phyloP scores from a whole-genome alignment of 306 rosid species.

The Astragalus glycyphyllos region DNA sequence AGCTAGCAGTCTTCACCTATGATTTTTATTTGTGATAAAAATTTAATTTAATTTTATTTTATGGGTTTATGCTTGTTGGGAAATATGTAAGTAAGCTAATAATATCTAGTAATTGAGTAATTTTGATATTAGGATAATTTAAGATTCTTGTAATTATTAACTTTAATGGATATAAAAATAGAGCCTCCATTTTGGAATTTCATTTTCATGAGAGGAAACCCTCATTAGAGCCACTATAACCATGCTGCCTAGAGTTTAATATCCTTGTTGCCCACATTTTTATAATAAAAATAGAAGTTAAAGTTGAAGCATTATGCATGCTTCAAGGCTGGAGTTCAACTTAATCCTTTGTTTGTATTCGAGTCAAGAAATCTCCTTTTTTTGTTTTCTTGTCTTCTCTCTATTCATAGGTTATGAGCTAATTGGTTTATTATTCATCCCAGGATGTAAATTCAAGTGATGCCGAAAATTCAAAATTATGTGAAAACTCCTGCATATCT shows the following conservation, averaged over 20 bases:
- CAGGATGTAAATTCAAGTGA: slow-evolving; percentile 59
- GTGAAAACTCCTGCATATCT: slow-evolving; percentile 61
- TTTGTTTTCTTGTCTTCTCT: too few relatives aligned
- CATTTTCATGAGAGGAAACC: too few relatives aligned
- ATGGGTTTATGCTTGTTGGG: background rate
- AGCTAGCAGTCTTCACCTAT: background rate
- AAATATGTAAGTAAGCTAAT: background rate
- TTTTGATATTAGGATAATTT: background rate
- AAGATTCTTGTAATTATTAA: background rate
- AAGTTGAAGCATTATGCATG: too few relatives aligned
- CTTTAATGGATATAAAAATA: too few relatives aligned
- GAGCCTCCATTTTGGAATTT: background rate
- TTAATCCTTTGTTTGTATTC: too few relatives aligned
- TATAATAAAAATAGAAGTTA: too few relatives aligned
- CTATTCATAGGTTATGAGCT: slow-evolving; percentile 26
- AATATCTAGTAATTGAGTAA: background rate
- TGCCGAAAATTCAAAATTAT: slow-evolving; percentile 39
- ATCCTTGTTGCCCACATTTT: too few relatives aligned
- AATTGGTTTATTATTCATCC: slow-evolving; percentile 32
- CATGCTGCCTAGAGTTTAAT: too few relatives aligned
- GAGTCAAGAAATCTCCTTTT: too few relatives aligned
- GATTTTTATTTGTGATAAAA: background rate
- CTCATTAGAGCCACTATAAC: too few relatives aligned
- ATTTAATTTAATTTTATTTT: background rate
- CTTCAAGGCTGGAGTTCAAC: too few relatives aligned